Base-by-base conservation (phyloP, 129 eudicot genomes). In the Ambrosia trifida region DNA sequence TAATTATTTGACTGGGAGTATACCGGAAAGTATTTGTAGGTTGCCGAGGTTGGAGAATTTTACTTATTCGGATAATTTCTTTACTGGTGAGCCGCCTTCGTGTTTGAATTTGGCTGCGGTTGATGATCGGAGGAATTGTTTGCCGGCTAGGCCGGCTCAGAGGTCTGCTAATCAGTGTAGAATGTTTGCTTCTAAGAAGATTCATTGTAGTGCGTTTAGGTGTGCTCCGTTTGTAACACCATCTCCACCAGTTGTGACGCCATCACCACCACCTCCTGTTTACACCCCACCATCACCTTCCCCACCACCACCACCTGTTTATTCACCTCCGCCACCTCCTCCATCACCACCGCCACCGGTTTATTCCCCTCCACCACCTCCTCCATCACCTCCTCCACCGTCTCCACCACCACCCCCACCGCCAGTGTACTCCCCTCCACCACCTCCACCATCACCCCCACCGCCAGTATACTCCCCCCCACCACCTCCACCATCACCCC, bases 41-140 rank as follows among this genome's bases (percentile, higher is more conserved):
- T n/a, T 91, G 64, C 96, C 94, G 16, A 74, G 81, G 52, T 61
- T 91, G 74, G 72, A 86, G 81, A 91, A 91, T 47, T 91, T 91
- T 43, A 88, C 98, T 0, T 86, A 32, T 35, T 85, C 93, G 11
- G 85, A 91, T 71, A 91, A 91, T 59, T 91, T 88, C 83, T 91
- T 91, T n/a, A 86, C 87, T 0, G 90, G 95, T 0, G 98, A 86
- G 64, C 89, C 96, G 35, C 98, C 98, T 38, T 78, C 49, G 24
- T 91, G 98, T 41, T 78, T 91, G 87, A 45, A 40, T n/a, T 38
- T 91, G 65, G 82, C 76, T 0, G 90, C 59, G 4, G 76, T 84
- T 66, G 84, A 87, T 57, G 98, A 89, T 53, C 63, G 81, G 70
- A 52, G 91, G 75, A 91, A 91, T 78, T 91, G 98, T 67, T 82